Base-by-base conservation (phyloP, 2,329 filamentous ascomycete species). In the Sodiomyces alkalinus region DNA sequence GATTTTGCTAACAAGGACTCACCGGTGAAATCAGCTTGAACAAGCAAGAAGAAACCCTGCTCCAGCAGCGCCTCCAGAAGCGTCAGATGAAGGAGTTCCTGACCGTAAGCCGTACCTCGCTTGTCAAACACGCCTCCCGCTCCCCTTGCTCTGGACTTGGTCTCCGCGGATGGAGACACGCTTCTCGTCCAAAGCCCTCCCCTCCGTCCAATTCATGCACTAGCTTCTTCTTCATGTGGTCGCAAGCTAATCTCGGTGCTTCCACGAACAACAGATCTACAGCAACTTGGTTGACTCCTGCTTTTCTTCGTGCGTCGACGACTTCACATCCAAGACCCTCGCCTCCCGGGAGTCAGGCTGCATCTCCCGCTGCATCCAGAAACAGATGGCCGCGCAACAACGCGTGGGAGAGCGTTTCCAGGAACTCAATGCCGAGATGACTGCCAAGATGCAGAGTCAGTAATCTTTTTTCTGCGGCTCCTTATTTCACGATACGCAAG, bases 21-120 rank as follows among this genome's bases (percentile, higher is more conserved):
- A n/a, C n/a, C n/a, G n/a, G n/a, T n/a, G n/a, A n/a, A n/a, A n/a
- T n/a, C 36, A 67, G 64, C 52, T 78, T 92, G 52, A 81, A 71
- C 43, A 52, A 67, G 46, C 56, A 73, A 46, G 87, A 96, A 67
- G 81, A 92, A 65, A 80, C 82, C 61, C 82, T 90, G 68, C 80
- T 98, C 51, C 79, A 92, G 59, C 62, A 73, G 60, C 83, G 90
- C 58, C 86, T 98, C 73, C 85, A 96, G 65, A 80, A 81, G 62
- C 92, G 90, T 61, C 90, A 98, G 62, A 82, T 98, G 68, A 93
- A 93, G 64, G 87, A 96, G 53, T 96, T 98, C 53, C 93, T 96
- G 78, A 80, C 74, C 47, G 90, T 96, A 68, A 44, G 82, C 16
- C 18, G 15, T 6, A 8, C 23, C 15, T 9, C 23, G 9, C 10